Conservation (phyloP, 2,329 filamentous ascomycete genomes). For the Fusarium odoratissimum region DNA sequence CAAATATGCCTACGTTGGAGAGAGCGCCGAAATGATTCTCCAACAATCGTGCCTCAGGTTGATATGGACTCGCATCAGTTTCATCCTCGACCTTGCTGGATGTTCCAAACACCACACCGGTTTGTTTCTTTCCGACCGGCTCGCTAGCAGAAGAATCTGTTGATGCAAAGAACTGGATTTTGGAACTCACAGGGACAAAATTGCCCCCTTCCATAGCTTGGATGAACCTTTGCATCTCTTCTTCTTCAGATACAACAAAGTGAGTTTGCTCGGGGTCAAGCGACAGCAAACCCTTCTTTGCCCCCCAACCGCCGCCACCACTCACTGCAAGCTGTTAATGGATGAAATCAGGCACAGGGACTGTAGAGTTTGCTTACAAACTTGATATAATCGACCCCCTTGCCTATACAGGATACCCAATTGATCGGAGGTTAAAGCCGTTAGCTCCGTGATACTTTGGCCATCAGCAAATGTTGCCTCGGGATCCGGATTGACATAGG, state of each 20-base stretch:
- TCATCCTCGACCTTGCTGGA: constrained; percentile 35
- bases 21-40: constrained; percentile 70
- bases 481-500: constrained; percentile 32
- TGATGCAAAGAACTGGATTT: constrained; percentile 73
- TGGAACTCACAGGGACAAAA: constrained; percentile 71
- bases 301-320: constrained; percentile 86
- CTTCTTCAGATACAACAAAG: constrained; percentile 58
- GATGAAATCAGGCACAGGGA: not conserved
- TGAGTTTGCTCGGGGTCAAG: constrained; percentile 76
- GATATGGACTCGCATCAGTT: not conserved
- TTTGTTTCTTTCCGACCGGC: constrained; percentile 17
- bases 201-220: constrained; percentile 60
- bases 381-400: constrained; percentile 59
- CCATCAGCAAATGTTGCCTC: constrained; percentile 36
- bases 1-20: constrained; percentile 69
- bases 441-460: constrained; percentile 36
- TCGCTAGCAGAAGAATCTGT: constrained; percentile 44
- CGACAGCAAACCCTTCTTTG: constrained; percentile 81
- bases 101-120: constrained; percentile 50
- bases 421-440: constrained; percentile 42
- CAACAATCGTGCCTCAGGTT: constrained; percentile 38
- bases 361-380: constrained; percentile 45
- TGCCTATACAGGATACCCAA: constrained; percentile 52
- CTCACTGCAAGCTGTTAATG: constrained; percentile 63
- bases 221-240: constrained; percentile 66